phyloP scores from a whole-genome alignment of 2,329 filamentous ascomycete species.

The Beauveria sp. region DNA sequence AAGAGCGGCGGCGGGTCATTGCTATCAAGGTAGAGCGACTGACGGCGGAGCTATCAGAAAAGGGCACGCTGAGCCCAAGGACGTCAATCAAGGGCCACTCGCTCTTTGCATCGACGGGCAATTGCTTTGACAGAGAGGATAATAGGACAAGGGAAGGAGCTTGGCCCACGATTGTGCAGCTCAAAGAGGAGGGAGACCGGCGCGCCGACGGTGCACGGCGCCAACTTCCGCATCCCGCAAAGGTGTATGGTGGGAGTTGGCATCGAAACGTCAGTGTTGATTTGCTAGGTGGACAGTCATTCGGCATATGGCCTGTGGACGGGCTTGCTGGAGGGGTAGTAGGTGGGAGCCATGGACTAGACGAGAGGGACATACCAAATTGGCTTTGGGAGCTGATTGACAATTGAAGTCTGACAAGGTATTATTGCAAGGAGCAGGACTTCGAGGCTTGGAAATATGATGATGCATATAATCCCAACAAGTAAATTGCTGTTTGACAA shows the following conservation, averaged over 20 bases:
- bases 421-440: neutral
- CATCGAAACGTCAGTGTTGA: neutral
- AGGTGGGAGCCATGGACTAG: neutral
- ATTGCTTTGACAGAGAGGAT: neutral
- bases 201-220: neutral
- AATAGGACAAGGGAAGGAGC: neutral
- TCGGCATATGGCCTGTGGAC: conserved; percentile 1
- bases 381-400: conserved; percentile 4
- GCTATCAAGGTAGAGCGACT: conserved; percentile 6
- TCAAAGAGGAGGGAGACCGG: conserved; percentile 9
- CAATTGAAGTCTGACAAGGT: neutral
- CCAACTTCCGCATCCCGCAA: neutral
- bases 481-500: neutral
- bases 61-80: neutral
- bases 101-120: neutral
- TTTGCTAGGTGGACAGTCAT: neutral
- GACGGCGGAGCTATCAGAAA: neutral
- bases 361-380: neutral
- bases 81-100: neutral
- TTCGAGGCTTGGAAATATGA: neutral
- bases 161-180: conserved; percentile 7
- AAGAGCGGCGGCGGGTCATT: conserved; percentile 5
- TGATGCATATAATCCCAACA: neutral
- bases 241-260: neutral
- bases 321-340: neutral